phyloP scores from a whole-genome alignment of 2,329 filamentous ascomycete genomes.

The Reticulascus tulasneorum region DNA sequence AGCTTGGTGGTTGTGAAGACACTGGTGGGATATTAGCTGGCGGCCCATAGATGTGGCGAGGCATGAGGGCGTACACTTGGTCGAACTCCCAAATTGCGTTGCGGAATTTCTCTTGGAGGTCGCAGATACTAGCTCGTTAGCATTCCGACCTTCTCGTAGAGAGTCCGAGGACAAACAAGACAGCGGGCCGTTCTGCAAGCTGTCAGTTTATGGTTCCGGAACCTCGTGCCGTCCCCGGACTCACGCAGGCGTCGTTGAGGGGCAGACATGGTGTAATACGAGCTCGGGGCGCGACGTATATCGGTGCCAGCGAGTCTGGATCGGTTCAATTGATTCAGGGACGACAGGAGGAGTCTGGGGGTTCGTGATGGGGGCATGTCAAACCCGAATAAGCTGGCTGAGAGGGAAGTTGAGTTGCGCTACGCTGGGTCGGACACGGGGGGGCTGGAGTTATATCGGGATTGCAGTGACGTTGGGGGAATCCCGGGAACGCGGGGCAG shows the following conservation, averaged over 20 bases:
- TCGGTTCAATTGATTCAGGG: neutral
- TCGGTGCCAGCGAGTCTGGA: neutral
- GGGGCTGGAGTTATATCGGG: neutral
- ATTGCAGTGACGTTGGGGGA: neutral
- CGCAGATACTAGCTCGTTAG: slow-evolving; percentile 66
- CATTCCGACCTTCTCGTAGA: neutral
- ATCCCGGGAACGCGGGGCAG: slow-evolving; percentile 4
- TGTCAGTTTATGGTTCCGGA: slow-evolving; percentile 16
- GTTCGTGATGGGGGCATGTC: slow-evolving; percentile 4
- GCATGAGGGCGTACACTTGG: no score
- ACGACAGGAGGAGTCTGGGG: neutral
- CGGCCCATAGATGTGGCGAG: slow-evolving; percentile 14
- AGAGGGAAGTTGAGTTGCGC: neutral
- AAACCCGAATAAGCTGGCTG: neutral
- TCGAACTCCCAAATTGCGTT: slow-evolving; percentile 79
- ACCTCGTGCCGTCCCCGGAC: no score
- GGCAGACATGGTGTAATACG: slow-evolving; percentile 4
- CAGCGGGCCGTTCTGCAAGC: neutral
- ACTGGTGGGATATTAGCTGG: no score
- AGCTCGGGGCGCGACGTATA: neutral
- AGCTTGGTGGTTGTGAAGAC: slow-evolving; percentile 66
- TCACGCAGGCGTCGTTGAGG: slow-evolving; percentile 10
- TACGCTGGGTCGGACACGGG: neutral
- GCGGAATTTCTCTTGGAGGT: slow-evolving; percentile 91
- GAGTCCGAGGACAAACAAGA: neutral